Evolutionary conservation across 1,284 basidiomycete species (phyloP), one percentile per base, ranked within the genome.

Genomic region (Mycosarcoma maydis): DNA sequence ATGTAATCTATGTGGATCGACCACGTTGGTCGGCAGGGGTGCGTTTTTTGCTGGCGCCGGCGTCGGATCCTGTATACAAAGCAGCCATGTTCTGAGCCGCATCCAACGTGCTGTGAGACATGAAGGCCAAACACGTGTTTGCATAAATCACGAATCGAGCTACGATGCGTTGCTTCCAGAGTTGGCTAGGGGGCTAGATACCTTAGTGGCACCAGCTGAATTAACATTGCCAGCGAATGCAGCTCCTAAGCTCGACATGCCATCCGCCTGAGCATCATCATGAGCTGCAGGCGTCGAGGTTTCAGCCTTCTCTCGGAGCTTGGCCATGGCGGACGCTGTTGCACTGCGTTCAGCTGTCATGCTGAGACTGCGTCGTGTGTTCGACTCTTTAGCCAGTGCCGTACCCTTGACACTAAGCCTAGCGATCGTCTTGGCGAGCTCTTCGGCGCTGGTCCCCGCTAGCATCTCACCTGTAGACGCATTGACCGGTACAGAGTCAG

Each of bases 381-480:
- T 47, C 20, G 37, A 23, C n/a, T 61, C 64, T 26, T 57, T 53
- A 1, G 55, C 41, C 16, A 72, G 51, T 3, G 68, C 71, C 0
- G 67, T 59, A n/a, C 74, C 74, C 36, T 60, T 66, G 26, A 77
- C 71, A 16, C 73, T 77, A 4, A 77, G 41, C 26, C 71, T 41
- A 0, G 75, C 75, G 17, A 77, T 77, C 19, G 67, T 70, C 32
- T 72, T 64, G 46, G 70, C 73, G 9, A 77, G 56, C 43, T 75
- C 73, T 24, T 70, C 59, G 0, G 72, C 56, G 27, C 61, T 75
- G 13, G 48, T 38, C 3, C 50, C 51, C 13, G 55, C 32, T 2
- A 62, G 53, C 45, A 45, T 22, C 23, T 58, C 46, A 27, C 20
- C 29, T 4, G 45, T 24, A 1, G 46, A 38, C 34, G 37, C 38